Conservation (phyloP, 2,329 filamentous ascomycete species). For the Colletotrichum shisoi region DNA sequence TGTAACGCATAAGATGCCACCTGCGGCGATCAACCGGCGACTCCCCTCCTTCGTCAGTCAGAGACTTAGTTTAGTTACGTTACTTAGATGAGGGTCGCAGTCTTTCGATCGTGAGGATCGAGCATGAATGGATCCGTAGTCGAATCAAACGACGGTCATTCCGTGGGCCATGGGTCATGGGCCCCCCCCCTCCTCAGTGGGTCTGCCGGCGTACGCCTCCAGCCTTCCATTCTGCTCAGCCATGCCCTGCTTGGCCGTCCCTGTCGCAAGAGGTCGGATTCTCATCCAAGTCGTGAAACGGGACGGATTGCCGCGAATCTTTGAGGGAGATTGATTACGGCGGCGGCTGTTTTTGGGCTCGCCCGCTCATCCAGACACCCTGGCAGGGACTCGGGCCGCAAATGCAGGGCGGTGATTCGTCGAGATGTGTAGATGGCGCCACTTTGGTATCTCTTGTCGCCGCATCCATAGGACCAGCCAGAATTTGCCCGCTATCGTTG, state of each 20-base stretch:
- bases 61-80: neutral
- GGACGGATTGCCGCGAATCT: conserved; percentile 31
- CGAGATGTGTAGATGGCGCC: conserved; percentile 25
- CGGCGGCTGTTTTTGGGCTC: conserved; percentile 31
- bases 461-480: conserved; percentile 17
- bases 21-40: conserved; percentile 22
- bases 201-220: conserved; percentile 19
- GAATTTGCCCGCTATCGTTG: conserved; percentile 26
- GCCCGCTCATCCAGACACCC: conserved; percentile 7
- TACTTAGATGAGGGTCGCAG: conserved; percentile 8
- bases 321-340: conserved; percentile 28
- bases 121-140: conserved; percentile 4
- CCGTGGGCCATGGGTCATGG: conserved; percentile 5
- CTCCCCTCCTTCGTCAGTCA: conserved; percentile 3
- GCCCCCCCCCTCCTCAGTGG: conserved; percentile 12
- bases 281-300: conserved; percentile 27
- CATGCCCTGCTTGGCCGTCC: conserved; percentile 20
- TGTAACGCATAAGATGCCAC: conserved; percentile 18
- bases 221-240: conserved; percentile 12
- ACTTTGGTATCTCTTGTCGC: conserved; percentile 19
- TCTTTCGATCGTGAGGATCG: conserved; percentile 11
- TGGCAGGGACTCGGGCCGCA: conserved; percentile 16
- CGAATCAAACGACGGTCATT: conserved; percentile 23
- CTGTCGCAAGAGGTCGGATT: conserved; percentile 18
- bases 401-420: conserved; percentile 27